Conservation (phyloP, 78 protist species). For the Protostelium mycophagum region DNA sequence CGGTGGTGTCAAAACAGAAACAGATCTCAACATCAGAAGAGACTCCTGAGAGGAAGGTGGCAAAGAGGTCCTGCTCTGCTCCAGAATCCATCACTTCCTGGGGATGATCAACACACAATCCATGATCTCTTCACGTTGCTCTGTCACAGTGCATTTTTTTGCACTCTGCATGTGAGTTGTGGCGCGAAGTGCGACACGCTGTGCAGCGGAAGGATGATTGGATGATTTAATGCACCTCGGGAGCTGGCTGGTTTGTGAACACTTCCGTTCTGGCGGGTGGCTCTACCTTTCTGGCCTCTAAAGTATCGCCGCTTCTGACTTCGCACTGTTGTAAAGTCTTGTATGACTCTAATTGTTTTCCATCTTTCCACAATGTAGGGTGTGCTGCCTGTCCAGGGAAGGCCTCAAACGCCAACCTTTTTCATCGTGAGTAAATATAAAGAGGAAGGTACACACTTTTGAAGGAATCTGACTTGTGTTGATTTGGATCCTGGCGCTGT, state of each 20-base stretch:
- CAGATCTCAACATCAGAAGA: slow-evolving; percentile 21
- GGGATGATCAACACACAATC: neutral
- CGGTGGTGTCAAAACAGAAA: slow-evolving; percentile 55
- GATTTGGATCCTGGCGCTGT: neutral
- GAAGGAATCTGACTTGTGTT: neutral
- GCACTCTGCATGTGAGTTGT: no score
- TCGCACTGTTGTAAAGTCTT: neutral
- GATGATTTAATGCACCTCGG: no score
- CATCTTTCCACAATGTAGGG: neutral
- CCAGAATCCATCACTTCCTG: no score
- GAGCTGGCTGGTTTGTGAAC: no score
- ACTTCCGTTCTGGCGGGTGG: neutral
- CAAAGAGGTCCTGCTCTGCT: neutral
- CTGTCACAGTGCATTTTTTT: neutral
- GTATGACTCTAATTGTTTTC: neutral
- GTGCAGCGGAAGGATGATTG: no score
- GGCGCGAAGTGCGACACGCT: no score
- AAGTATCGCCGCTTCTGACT: neutral
- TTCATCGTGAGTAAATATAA: neutral
- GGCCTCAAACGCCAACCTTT: neutral
- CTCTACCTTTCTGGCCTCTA: neutral
- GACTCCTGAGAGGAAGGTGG: neutral
- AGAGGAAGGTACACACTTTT: neutral
- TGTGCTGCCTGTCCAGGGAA: neutral
- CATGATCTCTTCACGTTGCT: neutral